Evolutionary conservation across 2,329 filamentous ascomycete genomes (phyloP), one percentile per base, ranked within the genome.

Genomic region (Ophiostoma sp.): DNA sequence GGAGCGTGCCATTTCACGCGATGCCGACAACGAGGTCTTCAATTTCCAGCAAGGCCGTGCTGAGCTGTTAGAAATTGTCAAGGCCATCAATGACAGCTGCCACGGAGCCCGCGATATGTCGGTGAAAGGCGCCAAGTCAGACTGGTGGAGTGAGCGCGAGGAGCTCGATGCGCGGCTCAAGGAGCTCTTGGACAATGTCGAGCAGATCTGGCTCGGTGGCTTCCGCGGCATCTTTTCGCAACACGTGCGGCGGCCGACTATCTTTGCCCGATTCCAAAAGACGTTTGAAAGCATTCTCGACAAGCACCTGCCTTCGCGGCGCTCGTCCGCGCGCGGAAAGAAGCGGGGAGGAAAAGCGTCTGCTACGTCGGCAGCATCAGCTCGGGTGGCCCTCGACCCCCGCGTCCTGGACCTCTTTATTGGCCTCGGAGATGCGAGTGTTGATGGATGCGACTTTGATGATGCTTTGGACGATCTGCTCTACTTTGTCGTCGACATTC

Each of bases 151-250:
- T 4, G 90, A 93, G 75, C 87, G 96, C 14, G 89, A 95, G 77
- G 85, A 84, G 2, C 82, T 99, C 16, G 95, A 99, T 75, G 79
- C 80, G 44, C 87, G 92, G 9, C 82, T 99, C 38, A 88, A 87
- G 71, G 88, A 91, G 66, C 84, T 99, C 9, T 82, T 99, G 1
- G 83, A 88, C 67, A 96, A 92, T 70, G 90, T 99, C 52, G 94
- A 99, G 77, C 89, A 91, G 70, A 88, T 95, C 36, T 99, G 95
- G 95, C 85, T 99, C 5, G 93, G 94, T 65, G 95, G 95, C 0
- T 99, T 99, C 83, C 89, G 88, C 69, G 93, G 94, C 16, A 89
- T 99, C n/a, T 94, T 99, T 75, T 93, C 92, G 1, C 89, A 91
- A 67, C 85, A 90, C 67, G 78, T 81, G 65, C 83, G 84, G 49